Base-by-base conservation (phyloP, 345 rosid genomes). In the Reutealis trisperma region DNA sequence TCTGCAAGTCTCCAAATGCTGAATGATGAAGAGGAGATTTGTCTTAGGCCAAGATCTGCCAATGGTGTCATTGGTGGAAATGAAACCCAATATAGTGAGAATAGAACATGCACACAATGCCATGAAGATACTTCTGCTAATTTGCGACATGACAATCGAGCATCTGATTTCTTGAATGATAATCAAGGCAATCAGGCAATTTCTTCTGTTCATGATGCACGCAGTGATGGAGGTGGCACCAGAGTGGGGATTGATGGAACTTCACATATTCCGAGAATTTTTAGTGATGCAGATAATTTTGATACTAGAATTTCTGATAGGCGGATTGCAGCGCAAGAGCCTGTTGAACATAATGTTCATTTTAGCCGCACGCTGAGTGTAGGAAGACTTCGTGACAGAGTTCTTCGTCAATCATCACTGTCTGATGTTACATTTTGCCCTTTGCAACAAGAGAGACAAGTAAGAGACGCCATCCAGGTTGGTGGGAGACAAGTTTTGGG, bases 311-410 rank as follows among this genome's bases (percentile, higher is more conserved):
- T 77, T 84, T 72, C 87, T 73, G 94, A 89, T 75, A 84, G 94
- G 80, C 81, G 91, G 80, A 79, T 71, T 21, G 90, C 83, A 66
- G 87, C 84, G 58, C 88, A 87, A 18, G 97, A 91, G 67, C 92
- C 93, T 69, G 87, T 84, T 66, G 98, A 96, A 10, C 82, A 88
- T 69, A 96, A 93, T 86, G 97, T 91, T 81, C 86, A 88, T 63
- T 96, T 92, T 86, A 93, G 97, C 71, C 85, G 99, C 81, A 90
- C 99, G 22, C 85, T 96, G 57, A 96, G 99, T 86, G 98, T 96
- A 72, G 99, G 99, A 77, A 86, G 99, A 85, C 97, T 96, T 66
- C 97, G 98, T 63, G 98, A 96, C 34, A 89, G 99, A 83, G 99
- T 96, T 82, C 94, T 96, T 75, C 93, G 92, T 21, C 81, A 95